Conservation (phyloP, 805 yeast genomes). For the Myxozyma monticola region DNA sequence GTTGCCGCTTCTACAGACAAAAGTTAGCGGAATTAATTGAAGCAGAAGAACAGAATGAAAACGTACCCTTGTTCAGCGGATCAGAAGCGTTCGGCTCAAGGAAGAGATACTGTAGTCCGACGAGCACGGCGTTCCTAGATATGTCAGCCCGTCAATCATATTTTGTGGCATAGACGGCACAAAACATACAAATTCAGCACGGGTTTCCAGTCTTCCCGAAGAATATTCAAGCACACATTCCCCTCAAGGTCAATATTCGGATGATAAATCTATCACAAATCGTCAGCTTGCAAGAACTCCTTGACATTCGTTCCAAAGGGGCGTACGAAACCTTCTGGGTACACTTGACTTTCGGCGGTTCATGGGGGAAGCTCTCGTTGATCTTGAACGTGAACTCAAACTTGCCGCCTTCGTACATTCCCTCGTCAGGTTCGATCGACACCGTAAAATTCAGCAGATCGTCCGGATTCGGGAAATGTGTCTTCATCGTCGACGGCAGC, state of each 20-base stretch:
- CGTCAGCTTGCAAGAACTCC: background rate
- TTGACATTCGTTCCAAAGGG: background rate
- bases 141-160: background rate
- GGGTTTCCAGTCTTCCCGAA: slow-evolving; percentile 96
- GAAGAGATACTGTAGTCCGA: slow-evolving; percentile 82
- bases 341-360: slow-evolving; percentile 74
- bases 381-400: slow-evolving; percentile 69
- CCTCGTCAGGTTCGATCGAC: slow-evolving; percentile 64
- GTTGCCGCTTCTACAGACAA: slow-evolving; percentile 35
- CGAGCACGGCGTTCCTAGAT: slow-evolving; percentile 63
- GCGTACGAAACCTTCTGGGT: slow-evolving; percentile 35
- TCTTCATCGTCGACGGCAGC: slow-evolving; percentile 57
- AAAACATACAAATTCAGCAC: slow-evolving; percentile 60
- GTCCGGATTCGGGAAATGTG: slow-evolving; percentile 51
- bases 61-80: slow-evolving; percentile 73
- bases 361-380: slow-evolving; percentile 80
- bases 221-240: slow-evolving; percentile 84
- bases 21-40: background rate
- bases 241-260: slow-evolving; percentile 93
- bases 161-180: background rate
- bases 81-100: slow-evolving; percentile 90
- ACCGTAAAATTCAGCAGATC: slow-evolving; percentile 65
- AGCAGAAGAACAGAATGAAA: background rate
- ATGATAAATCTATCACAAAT: slow-evolving; percentile 67
- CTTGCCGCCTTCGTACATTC: slow-evolving; percentile 66